These are phyloP conservation scores for Paecilomyces variotii DNA, from an alignment of 2,329 filamentous ascomycete species.

Conservation along the genomic window DNA sequence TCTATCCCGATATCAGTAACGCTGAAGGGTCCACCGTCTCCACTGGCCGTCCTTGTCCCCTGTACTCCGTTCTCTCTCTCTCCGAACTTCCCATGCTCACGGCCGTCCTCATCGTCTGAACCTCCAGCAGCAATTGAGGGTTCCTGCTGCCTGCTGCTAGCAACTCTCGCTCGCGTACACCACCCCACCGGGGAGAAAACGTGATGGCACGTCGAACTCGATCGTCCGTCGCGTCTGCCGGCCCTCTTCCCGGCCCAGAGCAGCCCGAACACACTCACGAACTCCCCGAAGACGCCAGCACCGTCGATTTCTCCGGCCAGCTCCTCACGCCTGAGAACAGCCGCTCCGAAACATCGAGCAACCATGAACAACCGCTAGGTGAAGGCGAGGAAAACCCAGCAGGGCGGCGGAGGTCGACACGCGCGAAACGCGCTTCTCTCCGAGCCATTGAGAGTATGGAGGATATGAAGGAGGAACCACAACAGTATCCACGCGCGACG, in stretches of 20 bases:
- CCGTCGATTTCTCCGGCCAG: constrained; percentile 29
- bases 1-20: not conserved
- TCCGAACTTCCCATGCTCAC: constrained; percentile 6
- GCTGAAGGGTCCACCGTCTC: not conserved
- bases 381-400: constrained; percentile 22
- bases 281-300: constrained; percentile 22
- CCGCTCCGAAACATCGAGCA: constrained; percentile 36
- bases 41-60: not conserved
- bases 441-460: constrained; percentile 21
- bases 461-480: constrained; percentile 13
- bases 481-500: constrained; percentile 9
- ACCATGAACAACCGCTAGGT: constrained; percentile 26
- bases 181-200: not conserved
- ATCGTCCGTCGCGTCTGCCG: constrained; percentile 23
- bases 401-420: constrained; percentile 27
- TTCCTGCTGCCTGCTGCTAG: constrained; percentile 2
- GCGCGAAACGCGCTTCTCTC: constrained; percentile 33
- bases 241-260: constrained; percentile 15
- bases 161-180: not conserved
- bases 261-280: constrained; percentile 14
- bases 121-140: constrained; percentile 6
- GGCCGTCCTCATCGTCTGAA: constrained; percentile 7
- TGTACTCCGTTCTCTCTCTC: not conserved
- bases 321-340: constrained; percentile 37
- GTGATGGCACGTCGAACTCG: constrained; percentile 22